Conservation (phyloP, 1,284 basidiomycete genomes). For the Xerocomus nothofagi region DNA sequence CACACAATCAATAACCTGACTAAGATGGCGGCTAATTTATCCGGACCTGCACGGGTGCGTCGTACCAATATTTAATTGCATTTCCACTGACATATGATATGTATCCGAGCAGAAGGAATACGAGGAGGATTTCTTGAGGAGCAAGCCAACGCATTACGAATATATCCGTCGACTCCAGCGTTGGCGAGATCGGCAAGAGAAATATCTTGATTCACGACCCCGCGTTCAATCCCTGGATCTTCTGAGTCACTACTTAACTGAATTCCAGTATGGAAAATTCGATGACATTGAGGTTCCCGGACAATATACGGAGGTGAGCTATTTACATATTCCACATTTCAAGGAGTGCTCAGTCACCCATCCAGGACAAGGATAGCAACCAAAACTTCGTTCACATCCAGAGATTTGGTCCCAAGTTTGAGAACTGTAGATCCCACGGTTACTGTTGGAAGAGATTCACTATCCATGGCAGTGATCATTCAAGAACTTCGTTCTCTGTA, state of each 20-base stretch:
- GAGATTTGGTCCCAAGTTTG: constrained; percentile 90
- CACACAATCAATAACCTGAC: constrained; percentile 62
- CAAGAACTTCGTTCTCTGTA: constrained; percentile 86
- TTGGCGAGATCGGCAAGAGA: constrained; percentile 95
- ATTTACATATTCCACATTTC: neutral
- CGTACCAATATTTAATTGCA: neutral
- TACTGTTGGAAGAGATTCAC: constrained; percentile 90
- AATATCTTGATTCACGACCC: constrained; percentile 79
- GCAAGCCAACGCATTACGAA: constrained; percentile 81
- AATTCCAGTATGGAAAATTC: constrained; percentile 98
- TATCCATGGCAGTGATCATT: constrained; percentile 92
- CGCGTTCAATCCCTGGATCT: constrained; percentile 87
- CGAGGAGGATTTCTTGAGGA: constrained; percentile 88
- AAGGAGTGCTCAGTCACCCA: constrained; percentile 2
- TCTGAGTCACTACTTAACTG: constrained; percentile 91
- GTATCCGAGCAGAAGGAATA: constrained; percentile 68
- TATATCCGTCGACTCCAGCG: constrained; percentile 88
- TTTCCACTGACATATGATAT: constrained; percentile 6
- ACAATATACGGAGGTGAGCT: constrained; percentile 89
- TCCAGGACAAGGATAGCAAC: constrained; percentile 90
- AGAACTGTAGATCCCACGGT: constrained; percentile 84
- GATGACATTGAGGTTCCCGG: constrained; percentile 99
- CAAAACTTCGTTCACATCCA: constrained; percentile 91
- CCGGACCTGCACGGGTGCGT: constrained; percentile 65
- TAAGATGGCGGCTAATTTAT: constrained; percentile 73